Evolutionary conservation across 2,329 filamentous ascomycete genomes (phyloP).

Genomic region (Samsoniella hepiali): DNA sequence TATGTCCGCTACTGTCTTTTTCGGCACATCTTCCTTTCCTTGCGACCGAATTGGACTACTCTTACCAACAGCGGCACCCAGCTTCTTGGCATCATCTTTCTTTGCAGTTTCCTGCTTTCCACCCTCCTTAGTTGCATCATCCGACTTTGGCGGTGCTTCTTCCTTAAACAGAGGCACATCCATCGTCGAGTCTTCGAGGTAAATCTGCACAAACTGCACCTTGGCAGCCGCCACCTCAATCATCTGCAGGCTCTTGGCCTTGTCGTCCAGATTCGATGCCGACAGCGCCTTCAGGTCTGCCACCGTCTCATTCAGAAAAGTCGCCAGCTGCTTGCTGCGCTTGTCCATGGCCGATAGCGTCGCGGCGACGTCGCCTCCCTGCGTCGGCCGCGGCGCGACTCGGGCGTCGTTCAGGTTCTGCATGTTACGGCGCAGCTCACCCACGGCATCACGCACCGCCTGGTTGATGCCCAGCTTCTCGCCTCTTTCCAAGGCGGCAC

Average conservation of each 20-base stretch:
- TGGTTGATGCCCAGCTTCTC: conserved; percentile 78
- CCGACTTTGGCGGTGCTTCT: background rate
- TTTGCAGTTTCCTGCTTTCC: background rate
- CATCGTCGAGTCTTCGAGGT: conserved; percentile 56
- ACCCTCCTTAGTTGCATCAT: background rate
- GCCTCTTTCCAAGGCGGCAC: conserved; percentile 67
- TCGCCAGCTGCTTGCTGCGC: conserved; percentile 64
- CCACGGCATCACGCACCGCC: conserved; percentile 75
- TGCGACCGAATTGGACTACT: background rate
- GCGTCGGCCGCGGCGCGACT: background rate
- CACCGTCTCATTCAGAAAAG: conserved; percentile 66
- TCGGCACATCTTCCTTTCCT: background rate
- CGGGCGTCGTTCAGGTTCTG: conserved; percentile 60
- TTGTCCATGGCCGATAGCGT: conserved; percentile 54
- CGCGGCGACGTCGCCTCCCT: conserved; percentile 22
- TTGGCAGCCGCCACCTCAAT: conserved; percentile 61
- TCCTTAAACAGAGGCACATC: conserved; percentile 36
- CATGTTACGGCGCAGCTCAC: conserved; percentile 75
- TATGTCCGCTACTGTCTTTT: background rate
- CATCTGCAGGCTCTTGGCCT: conserved; percentile 47
- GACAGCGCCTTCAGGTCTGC: conserved; percentile 60
- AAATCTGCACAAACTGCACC: conserved; percentile 62
- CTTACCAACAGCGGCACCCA: background rate
- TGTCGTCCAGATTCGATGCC: conserved; percentile 46
- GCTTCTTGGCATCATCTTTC: background rate